Evolutionary conservation across 2,329 filamentous ascomycete genomes (phyloP), one percentile per base, ranked within the genome.

Genomic region (Epichloe bromicola): DNA sequence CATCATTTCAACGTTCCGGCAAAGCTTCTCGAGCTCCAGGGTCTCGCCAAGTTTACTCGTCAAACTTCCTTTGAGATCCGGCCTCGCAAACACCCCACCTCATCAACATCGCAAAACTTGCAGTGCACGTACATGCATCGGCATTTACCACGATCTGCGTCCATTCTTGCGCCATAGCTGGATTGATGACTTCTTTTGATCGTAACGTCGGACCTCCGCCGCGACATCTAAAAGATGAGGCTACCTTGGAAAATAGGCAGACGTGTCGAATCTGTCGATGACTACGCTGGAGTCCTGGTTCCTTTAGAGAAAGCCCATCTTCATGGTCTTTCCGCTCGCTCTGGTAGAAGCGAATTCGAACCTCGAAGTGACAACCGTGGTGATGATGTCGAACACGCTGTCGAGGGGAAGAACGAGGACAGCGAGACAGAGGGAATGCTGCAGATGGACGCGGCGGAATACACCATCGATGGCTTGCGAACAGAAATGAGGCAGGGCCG

Each of bases 391-490:
- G 68, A 70, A 55, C 8, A 38, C 14, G 37, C 23, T 3, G 41
- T 38, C 20, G 36, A 39, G 8, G 58, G 64, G 54, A 63, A 63
- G 51, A 63, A 66, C 49, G 65, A 65, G 12, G 69, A 69, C 55
- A 57, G 65, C 55, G 64, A 71, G 64, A 60, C 68, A 44, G 65
- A 71, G 53, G 72, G 74, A 11, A 78, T 81, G 74, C 60, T 80
- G 52, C 67, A 74, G 59, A 77, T 74, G 67, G 69, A 69, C 46
- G 72, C 70, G 2, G 71, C 70, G 53, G 77, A 78, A 60, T 80
- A 85, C 60, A 88, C 82, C 40, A 71, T 91, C 50, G 84, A 88
- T 57, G 76, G 76, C 5, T 67, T 91, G 54, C 76, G 83, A 57
- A 78, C 76, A 52, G 85, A 88, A 60, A 78, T 88, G 51, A 68